Evolutionary conservation across 2,329 filamentous ascomycete species (phyloP).

Genomic region (Colletotrichum noveboracense): DNA sequence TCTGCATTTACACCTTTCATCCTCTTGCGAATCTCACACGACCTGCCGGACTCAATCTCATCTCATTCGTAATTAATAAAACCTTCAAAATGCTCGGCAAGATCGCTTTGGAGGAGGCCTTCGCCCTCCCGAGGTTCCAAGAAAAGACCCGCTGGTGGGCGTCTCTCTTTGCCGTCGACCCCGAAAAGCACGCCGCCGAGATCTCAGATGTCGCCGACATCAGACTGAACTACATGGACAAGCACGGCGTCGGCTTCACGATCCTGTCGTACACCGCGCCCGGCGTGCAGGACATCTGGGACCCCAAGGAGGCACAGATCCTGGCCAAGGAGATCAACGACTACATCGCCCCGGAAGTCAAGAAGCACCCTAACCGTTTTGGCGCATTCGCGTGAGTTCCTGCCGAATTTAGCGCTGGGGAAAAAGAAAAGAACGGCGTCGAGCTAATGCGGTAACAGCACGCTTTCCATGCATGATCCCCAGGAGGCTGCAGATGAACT

Average conservation of each 20-base stretch:
- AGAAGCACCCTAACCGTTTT: constrained; percentile 40
- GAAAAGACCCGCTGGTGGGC: constrained; percentile 31
- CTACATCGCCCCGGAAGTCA: not conserved
- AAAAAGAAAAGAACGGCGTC: not conserved
- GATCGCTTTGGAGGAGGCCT: constrained; percentile 66
- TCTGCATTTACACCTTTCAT: not conserved
- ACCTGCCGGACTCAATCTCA: not conserved
- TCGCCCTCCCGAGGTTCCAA: constrained; percentile 48
- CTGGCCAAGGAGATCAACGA: constrained; percentile 42
- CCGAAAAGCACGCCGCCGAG: constrained; percentile 31
- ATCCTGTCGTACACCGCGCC: constrained; percentile 54
- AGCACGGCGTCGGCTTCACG: constrained; percentile 51
- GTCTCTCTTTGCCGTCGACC: not conserved
- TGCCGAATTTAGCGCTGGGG: not conserved
- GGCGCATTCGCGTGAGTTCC: constrained; percentile 48
- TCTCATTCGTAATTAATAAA: not conserved
- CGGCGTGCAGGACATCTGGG: constrained; percentile 50
- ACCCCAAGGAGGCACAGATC: constrained; percentile 43
- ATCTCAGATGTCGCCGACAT: constrained; percentile 47
- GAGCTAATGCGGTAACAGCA: not conserved
- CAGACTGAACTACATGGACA: constrained; percentile 35
- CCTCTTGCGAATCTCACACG: not conserved
- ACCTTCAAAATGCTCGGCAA: constrained; percentile 58
- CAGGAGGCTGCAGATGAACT: constrained; percentile 42
- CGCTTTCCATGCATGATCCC: not conserved